Conservation (phyloP, 1,139 yeast genomes). For the Geotrichum histeridarum region DNA sequence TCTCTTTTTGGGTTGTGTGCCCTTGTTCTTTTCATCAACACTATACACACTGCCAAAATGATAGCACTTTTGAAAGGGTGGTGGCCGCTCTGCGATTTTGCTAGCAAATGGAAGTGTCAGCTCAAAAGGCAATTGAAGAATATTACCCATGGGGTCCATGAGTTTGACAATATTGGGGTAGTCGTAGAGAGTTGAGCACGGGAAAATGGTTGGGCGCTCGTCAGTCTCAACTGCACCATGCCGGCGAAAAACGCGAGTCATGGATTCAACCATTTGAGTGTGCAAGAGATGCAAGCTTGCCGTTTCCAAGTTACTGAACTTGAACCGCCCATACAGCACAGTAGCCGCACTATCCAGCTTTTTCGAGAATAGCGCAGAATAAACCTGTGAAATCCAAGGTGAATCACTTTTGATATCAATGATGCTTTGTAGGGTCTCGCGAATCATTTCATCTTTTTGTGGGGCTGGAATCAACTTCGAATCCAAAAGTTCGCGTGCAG, state of each 20-base stretch:
- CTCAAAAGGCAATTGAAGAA: constrained; percentile 83
- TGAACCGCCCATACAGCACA: constrained; percentile 57
- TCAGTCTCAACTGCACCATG: constrained; percentile 84
- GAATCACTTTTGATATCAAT: constrained; percentile 73
- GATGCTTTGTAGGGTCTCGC: constrained; percentile 77
- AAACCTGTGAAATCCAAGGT: constrained; percentile 89
- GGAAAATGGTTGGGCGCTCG: constrained; percentile 61
- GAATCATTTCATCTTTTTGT: constrained; percentile 82
- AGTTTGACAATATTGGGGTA: constrained; percentile 66
- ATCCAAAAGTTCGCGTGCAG: constrained; percentile 66
- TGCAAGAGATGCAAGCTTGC: constrained; percentile 31
- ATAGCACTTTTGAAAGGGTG: constrained; percentile 53
- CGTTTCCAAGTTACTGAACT: constrained; percentile 10
- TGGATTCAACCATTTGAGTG: constrained; percentile 47
- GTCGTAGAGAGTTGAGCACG: constrained; percentile 69
- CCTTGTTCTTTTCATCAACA: constrained; percentile 49
- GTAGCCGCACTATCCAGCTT: constrained; percentile 80
- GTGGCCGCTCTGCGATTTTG: constrained; percentile 48
- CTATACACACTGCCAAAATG: constrained; percentile 75
- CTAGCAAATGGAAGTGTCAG: constrained; percentile 86
- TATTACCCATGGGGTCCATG: constrained; percentile 79
- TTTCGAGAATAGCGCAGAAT: constrained; percentile 76
- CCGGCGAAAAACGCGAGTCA: constrained; percentile 55
- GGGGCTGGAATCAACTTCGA: constrained; percentile 84
- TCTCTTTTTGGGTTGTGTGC: constrained; percentile 57